Conservation (phyloP, 257 asterid species). For the Eucommia ulmoides region DNA sequence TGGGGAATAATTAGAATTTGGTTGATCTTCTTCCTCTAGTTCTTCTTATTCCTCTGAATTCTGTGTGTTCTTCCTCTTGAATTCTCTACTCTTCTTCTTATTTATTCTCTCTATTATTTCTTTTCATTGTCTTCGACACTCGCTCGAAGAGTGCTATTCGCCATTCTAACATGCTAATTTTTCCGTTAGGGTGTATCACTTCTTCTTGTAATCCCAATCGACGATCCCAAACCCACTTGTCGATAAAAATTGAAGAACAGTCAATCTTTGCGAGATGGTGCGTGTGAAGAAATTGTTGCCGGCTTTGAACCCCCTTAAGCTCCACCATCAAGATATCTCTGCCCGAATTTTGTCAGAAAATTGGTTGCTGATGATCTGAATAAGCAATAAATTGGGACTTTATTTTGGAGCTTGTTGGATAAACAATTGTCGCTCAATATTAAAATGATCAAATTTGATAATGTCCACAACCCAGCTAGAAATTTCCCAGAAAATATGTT, state of each 20-base stretch:
- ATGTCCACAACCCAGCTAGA: slow-evolving; percentile 59
- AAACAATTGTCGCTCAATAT: slow-evolving; percentile 40
- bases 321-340: slow-evolving; percentile 43
- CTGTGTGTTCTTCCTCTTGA: too few relatives aligned
- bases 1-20: too few relatives aligned
- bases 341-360: slow-evolving; percentile 59
- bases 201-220: too few relatives aligned
- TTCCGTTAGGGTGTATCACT: too few relatives aligned
- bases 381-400: slow-evolving; percentile 15
- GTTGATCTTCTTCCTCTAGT: too few relatives aligned
- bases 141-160: too few relatives aligned
- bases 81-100: too few relatives aligned
- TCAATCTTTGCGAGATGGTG: slow-evolving; percentile 43
- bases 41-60: too few relatives aligned
- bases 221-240: too few relatives aligned
- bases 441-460: slow-evolving; percentile 15
- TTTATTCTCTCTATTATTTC: too few relatives aligned
- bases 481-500: slow-evolving; percentile 48
- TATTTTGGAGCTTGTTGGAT: slow-evolving; percentile 45
- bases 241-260: slow-evolving; percentile 34
- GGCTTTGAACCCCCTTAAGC: slow-evolving; percentile 31
- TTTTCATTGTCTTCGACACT: too few relatives aligned
- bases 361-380: slow-evolving; percentile 49
- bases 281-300: slow-evolving; percentile 53
- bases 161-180: too few relatives aligned